These are phyloP conservation scores for Kuraishia ogatae DNA, from an alignment of 805 yeast species.

Conservation along the genomic window DNA sequence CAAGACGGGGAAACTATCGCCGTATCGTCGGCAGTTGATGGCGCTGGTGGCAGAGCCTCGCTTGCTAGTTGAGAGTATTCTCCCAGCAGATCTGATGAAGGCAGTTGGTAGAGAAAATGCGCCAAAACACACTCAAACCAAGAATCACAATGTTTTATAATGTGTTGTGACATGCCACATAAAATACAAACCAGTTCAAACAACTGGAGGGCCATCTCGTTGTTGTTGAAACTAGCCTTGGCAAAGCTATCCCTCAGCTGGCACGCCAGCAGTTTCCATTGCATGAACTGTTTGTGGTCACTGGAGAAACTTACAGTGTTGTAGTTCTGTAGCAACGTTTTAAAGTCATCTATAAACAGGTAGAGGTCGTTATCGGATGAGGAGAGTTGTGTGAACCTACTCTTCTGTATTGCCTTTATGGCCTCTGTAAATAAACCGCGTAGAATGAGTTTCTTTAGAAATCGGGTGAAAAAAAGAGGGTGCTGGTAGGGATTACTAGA, in stretches of 20 bases:
- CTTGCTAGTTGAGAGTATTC: slow-evolving; percentile 32
- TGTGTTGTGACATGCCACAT: slow-evolving; percentile 39
- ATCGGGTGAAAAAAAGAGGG: slow-evolving; percentile 53
- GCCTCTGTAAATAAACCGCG: slow-evolving; percentile 60
- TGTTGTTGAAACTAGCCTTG: slow-evolving; percentile 15
- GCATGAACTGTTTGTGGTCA: slow-evolving; percentile 31
- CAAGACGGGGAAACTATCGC: slow-evolving; percentile 27
- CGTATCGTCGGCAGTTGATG: slow-evolving; percentile 8
- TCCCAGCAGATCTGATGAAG: slow-evolving; percentile 30
- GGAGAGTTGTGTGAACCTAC: slow-evolving; percentile 31
- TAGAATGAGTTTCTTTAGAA: slow-evolving; percentile 43
- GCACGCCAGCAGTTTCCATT: slow-evolving; percentile 44
- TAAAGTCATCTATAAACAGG: slow-evolving; percentile 31
- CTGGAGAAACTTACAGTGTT: slow-evolving; percentile 22
- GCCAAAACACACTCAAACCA: slow-evolving; percentile 61
- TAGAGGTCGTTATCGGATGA: slow-evolving; percentile 19
- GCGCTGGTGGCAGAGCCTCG: slow-evolving; percentile 24
- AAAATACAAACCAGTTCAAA: slow-evolving; percentile 32
- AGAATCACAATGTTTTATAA: slow-evolving; percentile 38
- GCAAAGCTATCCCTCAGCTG: slow-evolving; percentile 35
- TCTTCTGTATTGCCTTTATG: slow-evolving; percentile 32
- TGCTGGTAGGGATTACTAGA: slow-evolving; percentile 29
- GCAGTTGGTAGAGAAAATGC: slow-evolving; percentile 44
- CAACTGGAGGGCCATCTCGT: slow-evolving; percentile 25
- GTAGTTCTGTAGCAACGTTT: slow-evolving; percentile 30